These are phyloP conservation scores for Fusarium armeniacum DNA, from an alignment of 2,329 filamentous ascomycete genomes.

Conservation along the genomic window DNA sequence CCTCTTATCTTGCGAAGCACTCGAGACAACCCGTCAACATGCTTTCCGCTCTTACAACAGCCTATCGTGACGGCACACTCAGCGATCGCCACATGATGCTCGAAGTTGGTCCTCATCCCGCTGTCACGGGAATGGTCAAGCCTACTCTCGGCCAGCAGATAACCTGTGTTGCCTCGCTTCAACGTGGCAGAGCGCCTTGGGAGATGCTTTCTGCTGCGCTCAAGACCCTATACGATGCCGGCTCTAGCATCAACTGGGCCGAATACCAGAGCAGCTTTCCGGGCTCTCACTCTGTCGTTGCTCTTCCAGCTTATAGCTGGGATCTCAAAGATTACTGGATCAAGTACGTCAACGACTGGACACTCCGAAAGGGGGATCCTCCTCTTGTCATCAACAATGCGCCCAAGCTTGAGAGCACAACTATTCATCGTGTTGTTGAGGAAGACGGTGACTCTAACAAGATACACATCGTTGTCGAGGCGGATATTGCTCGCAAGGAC, in stretches of 20 bases:
- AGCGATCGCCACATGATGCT: constrained; percentile 29
- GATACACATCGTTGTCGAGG: constrained; percentile 36
- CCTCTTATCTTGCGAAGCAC: constrained; percentile 33
- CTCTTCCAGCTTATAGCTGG: constrained; percentile 78
- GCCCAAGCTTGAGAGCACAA: constrained; percentile 34
- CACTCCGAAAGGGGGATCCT: constrained; percentile 71
- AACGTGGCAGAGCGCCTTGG: constrained; percentile 28
- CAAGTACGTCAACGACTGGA: constrained; percentile 77
- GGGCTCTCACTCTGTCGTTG: constrained; percentile 59
- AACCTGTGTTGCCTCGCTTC: constrained; percentile 30
- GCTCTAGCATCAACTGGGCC: constrained; percentile 30
- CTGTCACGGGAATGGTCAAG: constrained; percentile 41
- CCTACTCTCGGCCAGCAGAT: constrained; percentile 33
- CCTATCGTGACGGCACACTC: constrained; percentile 13
- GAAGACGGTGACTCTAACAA: constrained; percentile 34
- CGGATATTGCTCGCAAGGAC: constrained; percentile 40
- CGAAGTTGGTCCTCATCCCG: constrained; percentile 42
- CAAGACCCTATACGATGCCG: constrained; percentile 32
- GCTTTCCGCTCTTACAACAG: constrained; percentile 15
- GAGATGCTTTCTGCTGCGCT: constrained; percentile 22
- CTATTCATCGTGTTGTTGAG: constrained; percentile 35
- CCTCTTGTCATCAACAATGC: constrained; percentile 36
- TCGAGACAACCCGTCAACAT: constrained; percentile 42
- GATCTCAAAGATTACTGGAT: constrained; percentile 81
- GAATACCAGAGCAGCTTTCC: constrained; percentile 52